Evolutionary conservation across 768 basidiomycete species (phyloP), one percentile per base, ranked within the genome.

Genomic region (Lactarius hengduanensis): DNA sequence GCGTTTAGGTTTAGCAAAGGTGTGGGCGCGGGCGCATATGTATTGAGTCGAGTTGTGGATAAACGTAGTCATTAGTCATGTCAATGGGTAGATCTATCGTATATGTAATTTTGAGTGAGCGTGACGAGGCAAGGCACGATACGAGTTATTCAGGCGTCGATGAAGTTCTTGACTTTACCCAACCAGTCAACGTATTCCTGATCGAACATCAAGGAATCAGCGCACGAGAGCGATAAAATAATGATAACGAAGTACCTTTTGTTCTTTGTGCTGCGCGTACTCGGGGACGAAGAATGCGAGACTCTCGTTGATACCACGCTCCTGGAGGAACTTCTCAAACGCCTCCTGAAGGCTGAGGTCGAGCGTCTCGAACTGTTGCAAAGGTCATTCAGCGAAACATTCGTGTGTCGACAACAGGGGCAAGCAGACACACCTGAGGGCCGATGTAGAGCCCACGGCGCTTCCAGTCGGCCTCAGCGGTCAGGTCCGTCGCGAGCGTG

Each of bases 161-260:
- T 78, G 74, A 97, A 98, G 26, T 73, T 75, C 82, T 92, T 90
- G 76, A 96, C 88, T 71, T 86, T 86, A 71, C 83, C 78, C 72
- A 98, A 79, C 96, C 96, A 98, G 70, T 80, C 82, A 73, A 94
- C 85, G 78, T 98, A 98, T 79, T 98, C 96, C 94, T 95, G 58
- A 56, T 61, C 40, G 70, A 10, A 66, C 59, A 32, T 54, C 68
- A 43, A 61, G 55, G 20, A 57, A 43, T 41, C 36, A 68, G 55
- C 38, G 28, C 60, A 63, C 43, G 8, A 62, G 65, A 38, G 4
- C n/a, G 16, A 20, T 4, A 13, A 62, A 43, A 53, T 60, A 20
- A 20, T 38, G 5, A 22, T 10, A 50, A 50, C 47, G 0, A 20
- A 45, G 41, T 40, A 94, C 94, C 85, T 88, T 88, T 80, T 98